Percentiles rank a stretch among this genome's conserved stretches.
Conservation (phyloP, 2,329 filamentous ascomycete species). For the Akanthomyces lecanii region DNA sequence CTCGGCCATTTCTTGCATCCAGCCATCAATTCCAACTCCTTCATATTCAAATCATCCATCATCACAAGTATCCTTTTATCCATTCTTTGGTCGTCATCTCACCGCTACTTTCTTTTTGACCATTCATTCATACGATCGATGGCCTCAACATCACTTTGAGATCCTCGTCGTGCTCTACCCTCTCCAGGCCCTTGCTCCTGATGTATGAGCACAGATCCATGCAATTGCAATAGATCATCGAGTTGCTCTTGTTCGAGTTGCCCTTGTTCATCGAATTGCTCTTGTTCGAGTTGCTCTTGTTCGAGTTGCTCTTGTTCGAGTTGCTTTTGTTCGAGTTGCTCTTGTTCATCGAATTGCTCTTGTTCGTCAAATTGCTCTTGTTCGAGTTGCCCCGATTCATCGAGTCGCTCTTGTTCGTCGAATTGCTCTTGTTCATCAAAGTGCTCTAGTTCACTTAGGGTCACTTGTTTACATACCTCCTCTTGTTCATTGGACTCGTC, state of each 20-base stretch:
- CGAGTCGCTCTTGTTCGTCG: slow-evolving; percentile 4
- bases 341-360: too few species aligned
- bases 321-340: background rate
- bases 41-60: background rate
- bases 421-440: slow-evolving; percentile 7
- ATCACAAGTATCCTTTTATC: background rate
- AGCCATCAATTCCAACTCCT: background rate
- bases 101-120: background rate
- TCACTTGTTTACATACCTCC: too few species aligned
- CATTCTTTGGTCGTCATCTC: background rate
- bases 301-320: slow-evolving; percentile 8
- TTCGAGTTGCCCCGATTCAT: too few species aligned
- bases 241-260: slow-evolving; percentile 9
- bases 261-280: slow-evolving; percentile 9
- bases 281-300: too few species aligned
- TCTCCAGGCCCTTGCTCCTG: background rate
- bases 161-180: background rate
- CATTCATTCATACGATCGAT: background rate
- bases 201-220: background rate
- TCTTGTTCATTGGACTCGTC: too few species aligned
- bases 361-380: slow-evolving; percentile 5
- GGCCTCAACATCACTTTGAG: background rate
- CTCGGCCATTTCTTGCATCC: background rate
- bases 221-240: too few species aligned
- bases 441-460: background rate